Conservation (phyloP, 202 grass and related monocot species). For the Panicum hallii region DNA sequence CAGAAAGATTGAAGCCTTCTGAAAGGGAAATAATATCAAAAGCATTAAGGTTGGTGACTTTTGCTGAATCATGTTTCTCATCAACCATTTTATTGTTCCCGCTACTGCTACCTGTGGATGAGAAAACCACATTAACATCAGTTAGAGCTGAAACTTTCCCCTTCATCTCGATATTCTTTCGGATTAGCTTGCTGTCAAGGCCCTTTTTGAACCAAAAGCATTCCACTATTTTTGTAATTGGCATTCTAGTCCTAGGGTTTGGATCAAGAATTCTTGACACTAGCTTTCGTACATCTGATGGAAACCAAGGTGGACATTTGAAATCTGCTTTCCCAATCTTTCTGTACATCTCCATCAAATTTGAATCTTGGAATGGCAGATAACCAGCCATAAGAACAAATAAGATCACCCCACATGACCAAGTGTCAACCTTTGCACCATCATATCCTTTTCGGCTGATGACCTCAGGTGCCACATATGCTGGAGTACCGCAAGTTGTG, state of each 20-base stretch:
- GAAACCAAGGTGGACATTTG: slow-evolving; percentile 77
- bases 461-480: slow-evolving; percentile 89
- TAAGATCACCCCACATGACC: slow-evolving; percentile 84
- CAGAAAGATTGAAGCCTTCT: slow-evolving; percentile 76
- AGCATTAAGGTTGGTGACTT: slow-evolving; percentile 79
- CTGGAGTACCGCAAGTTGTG: slow-evolving; percentile 87
- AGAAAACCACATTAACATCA: slow-evolving; percentile 52
- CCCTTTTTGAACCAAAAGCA: slow-evolving; percentile 86
- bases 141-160: slow-evolving; percentile 27
- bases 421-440: slow-evolving; percentile 87
- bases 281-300: slow-evolving; percentile 64
- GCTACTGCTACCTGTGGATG: slow-evolving; percentile 28
- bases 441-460: slow-evolving; percentile 86
- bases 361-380: slow-evolving; percentile 86
- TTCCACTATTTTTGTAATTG: slow-evolving; percentile 81
- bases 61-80: slow-evolving; percentile 45
- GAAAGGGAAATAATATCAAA: slow-evolving; percentile 93
- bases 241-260: slow-evolving; percentile 73
- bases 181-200: slow-evolving; percentile 56
- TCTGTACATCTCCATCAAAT: slow-evolving; percentile 95
- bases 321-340: slow-evolving; percentile 87
- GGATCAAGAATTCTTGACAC: slow-evolving; percentile 82
- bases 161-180: slow-evolving; percentile 38
- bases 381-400: slow-evolving; percentile 88
- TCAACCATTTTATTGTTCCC: slow-evolving; percentile 10